Base-by-base conservation (phyloP, 305 asterid genomes). In the Stenogyne calaminthoides region DNA sequence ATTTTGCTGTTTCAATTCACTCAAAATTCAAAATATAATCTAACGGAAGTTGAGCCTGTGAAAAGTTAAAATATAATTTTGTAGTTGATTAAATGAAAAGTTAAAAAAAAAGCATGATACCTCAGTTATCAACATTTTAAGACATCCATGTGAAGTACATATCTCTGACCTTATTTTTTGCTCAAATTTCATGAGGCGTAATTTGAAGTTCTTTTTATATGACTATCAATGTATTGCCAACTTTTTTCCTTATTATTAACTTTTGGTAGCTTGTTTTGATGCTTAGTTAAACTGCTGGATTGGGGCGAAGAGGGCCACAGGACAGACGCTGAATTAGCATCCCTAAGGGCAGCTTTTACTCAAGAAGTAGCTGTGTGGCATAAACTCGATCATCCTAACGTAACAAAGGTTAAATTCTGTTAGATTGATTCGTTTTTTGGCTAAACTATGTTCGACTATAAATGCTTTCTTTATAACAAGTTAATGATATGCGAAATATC, bases 311-410 rank as follows among this genome's bases (percentile, higher is more conserved):
- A 86, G 79, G 94, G 96, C 37, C 89, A 87, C 78, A 79, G 92
- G 63, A 86, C 94, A 9, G 94, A 88, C 16, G 89, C 89, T 18
- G 96, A 91, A 80, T 76, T 87, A 63, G 65, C 78, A 67, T 88
- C 90, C 32, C 72, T 91, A 64, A 82, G 96, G 76, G 85, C 92
- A 25, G 92, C 93, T 22, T 91, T 91, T 81, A 86, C 94, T 54
- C 97, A 91, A 79, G 97, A 91, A 88, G 96, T 89, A 65, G 87
- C 84, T 1, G 97, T 91, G 69, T 91, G 96, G 97, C 96, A 91
- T 78, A 91, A 88, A 68, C 97, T 91, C 29, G 93, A 91, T 37
- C 97, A 91, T 82, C 97, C 97, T 40, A 91, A 91, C 62, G 97
- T 91, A 52, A 91, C 96, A 40, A 91, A 91, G 97, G 97, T 91